phyloP scores from a whole-genome alignment of 306 rosid genomes.

The Vicia villosa region DNA sequence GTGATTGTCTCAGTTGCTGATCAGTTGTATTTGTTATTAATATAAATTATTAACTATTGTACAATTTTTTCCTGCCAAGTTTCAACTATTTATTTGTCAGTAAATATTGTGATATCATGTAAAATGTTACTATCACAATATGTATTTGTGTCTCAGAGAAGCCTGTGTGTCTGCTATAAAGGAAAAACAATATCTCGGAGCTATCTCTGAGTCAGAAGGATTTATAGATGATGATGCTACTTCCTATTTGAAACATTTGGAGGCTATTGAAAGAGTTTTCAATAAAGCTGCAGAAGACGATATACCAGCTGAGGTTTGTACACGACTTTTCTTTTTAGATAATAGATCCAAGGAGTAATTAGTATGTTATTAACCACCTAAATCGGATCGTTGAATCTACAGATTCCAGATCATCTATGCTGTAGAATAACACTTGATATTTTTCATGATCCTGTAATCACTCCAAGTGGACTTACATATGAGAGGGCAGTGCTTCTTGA shows the following conservation, averaged over 20 bases:
- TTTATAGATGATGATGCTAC: constrained; percentile 55
- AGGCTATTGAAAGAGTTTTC: constrained; percentile 59
- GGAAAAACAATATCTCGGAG: constrained; percentile 40
- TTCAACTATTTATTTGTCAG: neutral
- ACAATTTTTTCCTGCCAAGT: neutral
- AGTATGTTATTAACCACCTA: constrained; percentile 3
- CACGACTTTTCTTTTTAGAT: neutral
- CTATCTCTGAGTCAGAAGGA: constrained; percentile 52
- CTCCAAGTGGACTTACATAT: constrained; percentile 87
- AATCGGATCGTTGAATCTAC: constrained; percentile 25
- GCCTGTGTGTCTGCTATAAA: constrained; percentile 49
- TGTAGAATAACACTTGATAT: constrained; percentile 86
- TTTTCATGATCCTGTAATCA: constrained; percentile 93
- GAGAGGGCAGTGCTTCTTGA: constrained; percentile 89
- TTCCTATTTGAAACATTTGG: constrained; percentile 51
- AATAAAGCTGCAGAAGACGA: constrained; percentile 64
- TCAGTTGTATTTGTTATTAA: neutral
- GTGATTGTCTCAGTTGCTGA: constrained; percentile 44
- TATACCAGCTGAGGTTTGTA: constrained; percentile 63
- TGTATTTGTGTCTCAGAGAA: constrained; percentile 43
- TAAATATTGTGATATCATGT: constrained; percentile 1
- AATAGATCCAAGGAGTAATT: neutral
- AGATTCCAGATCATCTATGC: constrained; percentile 94
- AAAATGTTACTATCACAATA: constrained; percentile 15
- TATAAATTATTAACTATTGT: neutral